Evolutionary conservation across 768 basidiomycete genomes (phyloP).

Genomic region (Mycena venus): DNA sequence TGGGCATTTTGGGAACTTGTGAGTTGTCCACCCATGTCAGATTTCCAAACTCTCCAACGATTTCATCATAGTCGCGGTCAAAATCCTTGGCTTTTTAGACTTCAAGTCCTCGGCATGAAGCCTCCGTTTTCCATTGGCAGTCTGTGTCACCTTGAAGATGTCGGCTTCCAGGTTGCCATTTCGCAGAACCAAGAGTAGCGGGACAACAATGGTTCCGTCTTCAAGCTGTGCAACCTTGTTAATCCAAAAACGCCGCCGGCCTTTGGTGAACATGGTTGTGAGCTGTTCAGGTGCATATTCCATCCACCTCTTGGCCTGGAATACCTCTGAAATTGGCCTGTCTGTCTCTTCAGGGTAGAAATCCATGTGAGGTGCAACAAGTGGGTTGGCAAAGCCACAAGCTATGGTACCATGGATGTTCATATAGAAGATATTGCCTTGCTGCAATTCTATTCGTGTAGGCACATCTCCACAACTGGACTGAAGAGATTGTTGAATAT

Average conservation of each 20-base stretch:
- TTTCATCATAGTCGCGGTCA: background rate
- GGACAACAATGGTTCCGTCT: slow-evolving; percentile 1
- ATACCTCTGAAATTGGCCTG: slow-evolving; percentile 24
- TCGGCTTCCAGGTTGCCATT: background rate
- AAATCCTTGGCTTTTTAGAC: background rate
- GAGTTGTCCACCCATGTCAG: background rate
- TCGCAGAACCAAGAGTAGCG: background rate
- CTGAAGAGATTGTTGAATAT: background rate
- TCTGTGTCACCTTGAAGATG: background rate
- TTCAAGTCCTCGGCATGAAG: background rate
- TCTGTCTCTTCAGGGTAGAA: slow-evolving; percentile 24
- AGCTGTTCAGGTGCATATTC: slow-evolving; percentile 12
- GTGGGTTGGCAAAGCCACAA: slow-evolving; percentile 30
- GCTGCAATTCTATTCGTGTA: background rate
- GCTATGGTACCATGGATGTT: slow-evolving; percentile 30
- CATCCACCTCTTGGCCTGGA: slow-evolving; percentile 33
- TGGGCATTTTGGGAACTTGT: background rate
- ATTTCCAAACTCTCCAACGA: background rate
- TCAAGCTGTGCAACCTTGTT: slow-evolving; percentile 19
- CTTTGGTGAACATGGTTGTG: slow-evolving; percentile 30
- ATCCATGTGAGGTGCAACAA: slow-evolving; percentile 23
- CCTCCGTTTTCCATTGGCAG: background rate
- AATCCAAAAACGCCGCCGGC: slow-evolving; percentile 24
- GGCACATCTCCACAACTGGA: background rate
- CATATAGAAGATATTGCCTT: slow-evolving; percentile 33